Evolutionary conservation across 352 stramenopile species (phyloP).

Genomic region (Chrysophaeum taylorii): DNA sequence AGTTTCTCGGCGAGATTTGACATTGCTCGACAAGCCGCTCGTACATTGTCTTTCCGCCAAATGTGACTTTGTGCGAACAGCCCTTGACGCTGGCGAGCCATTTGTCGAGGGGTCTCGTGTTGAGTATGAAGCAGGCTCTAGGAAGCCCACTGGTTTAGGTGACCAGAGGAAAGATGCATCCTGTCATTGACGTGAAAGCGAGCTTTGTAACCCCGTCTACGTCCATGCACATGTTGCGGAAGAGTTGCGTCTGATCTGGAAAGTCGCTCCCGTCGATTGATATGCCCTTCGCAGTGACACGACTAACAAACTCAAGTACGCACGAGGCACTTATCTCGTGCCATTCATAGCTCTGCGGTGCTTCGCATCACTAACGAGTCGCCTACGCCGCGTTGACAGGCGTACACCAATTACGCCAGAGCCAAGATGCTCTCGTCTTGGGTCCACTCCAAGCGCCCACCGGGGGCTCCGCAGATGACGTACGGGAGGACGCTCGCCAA

Average conservation of each 20-base stretch:
- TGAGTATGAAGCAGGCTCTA: not conserved
- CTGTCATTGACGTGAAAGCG: not conserved
- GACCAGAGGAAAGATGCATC: not conserved
- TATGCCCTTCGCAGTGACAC: too few relatives aligned
- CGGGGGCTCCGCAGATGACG: too few relatives aligned
- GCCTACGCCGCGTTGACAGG: too few relatives aligned
- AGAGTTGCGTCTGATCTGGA: not conserved
- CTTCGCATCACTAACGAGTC: too few relatives aligned
- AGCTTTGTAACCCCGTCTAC: not conserved
- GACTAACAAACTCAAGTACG: too few relatives aligned
- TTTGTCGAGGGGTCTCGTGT: not conserved
- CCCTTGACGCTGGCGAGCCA: not conserved
- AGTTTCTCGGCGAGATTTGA: not conserved
- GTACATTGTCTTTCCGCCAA: not conserved
- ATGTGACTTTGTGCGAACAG: slow-evolving; percentile 1
- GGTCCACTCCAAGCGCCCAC: too few relatives aligned
- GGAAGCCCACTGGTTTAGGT: not conserved
- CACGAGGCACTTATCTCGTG: too few relatives aligned
- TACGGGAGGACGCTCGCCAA: too few relatives aligned
- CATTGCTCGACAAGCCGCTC: not conserved
- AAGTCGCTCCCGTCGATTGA: too few relatives aligned
- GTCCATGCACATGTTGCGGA: not conserved
- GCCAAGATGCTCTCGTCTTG: too few relatives aligned
- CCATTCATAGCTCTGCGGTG: too few relatives aligned
- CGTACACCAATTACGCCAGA: too few relatives aligned